Percentiles rank a stretch among this genome's conserved stretches.
Conservation (phyloP, 2,329 filamentous ascomycete species). For the Colletotrichum horii region DNA sequence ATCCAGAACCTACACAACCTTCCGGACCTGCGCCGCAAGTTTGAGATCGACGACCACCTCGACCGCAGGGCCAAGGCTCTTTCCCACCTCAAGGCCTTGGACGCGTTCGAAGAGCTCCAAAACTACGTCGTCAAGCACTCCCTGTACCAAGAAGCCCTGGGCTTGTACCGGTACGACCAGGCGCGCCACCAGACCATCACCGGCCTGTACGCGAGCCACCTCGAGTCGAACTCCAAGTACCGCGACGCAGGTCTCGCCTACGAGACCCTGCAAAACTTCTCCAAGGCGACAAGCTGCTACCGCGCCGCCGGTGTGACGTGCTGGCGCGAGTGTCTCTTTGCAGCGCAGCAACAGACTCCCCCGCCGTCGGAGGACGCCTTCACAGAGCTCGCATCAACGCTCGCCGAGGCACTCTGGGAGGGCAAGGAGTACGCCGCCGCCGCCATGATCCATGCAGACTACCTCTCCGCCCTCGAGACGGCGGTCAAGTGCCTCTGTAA, state of each 20-base stretch:
- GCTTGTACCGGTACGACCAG: conserved; percentile 82
- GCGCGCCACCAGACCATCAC: conserved; percentile 72
- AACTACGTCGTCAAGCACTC: conserved; percentile 79
- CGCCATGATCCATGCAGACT: conserved; percentile 80
- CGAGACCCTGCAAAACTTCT: conserved; percentile 80
- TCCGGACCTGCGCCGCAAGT: conserved; percentile 72
- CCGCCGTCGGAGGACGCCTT: conserved; percentile 67
- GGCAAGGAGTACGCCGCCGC: conserved; percentile 83
- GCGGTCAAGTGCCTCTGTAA: conserved; percentile 84
- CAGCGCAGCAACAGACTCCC: conserved; percentile 70
- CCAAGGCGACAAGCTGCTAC: conserved; percentile 81
- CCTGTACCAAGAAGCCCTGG: conserved; percentile 79
- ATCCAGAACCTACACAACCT: conserved; percentile 85
- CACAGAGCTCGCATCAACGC: conserved; percentile 69
- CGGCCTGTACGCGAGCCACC: conserved; percentile 77
- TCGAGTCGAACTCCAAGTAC: conserved; percentile 77
- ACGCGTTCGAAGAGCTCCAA: conserved; percentile 78
- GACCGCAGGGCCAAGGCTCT: conserved; percentile 79
- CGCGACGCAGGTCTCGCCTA: conserved; percentile 90
- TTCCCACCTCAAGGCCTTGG: conserved; percentile 73
- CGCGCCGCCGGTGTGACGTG: conserved; percentile 74
- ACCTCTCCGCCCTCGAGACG: conserved; percentile 73
- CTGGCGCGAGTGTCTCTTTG: conserved; percentile 91
- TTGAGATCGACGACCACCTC: conserved; percentile 89
- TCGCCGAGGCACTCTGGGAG: conserved; percentile 82